Evolutionary conservation across 768 basidiomycete species (phyloP).

Genomic region (Kockovaella imperatae): DNA sequence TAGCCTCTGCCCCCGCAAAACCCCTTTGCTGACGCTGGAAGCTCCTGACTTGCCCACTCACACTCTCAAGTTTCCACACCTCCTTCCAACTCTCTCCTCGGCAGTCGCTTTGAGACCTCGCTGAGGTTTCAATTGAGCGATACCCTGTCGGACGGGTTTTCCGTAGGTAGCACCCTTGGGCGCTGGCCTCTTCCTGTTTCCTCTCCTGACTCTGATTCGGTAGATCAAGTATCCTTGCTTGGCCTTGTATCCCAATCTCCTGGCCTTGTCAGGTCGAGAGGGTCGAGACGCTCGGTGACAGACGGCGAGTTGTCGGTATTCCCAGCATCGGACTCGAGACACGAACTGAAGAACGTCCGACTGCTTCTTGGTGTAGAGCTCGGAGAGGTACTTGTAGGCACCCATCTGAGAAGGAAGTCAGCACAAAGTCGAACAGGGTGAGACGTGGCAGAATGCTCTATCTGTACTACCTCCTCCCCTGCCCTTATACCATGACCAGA

Average conservation of each 20-base stretch:
- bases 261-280: constrained; percentile 97
- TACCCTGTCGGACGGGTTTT: constrained; percentile 95
- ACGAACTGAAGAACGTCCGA: constrained; percentile 82
- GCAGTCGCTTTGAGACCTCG: constrained; percentile 84
- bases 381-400: constrained; percentile 72
- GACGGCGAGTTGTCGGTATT: constrained; percentile 95
- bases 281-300: constrained; percentile 97
- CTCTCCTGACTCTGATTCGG: constrained; percentile 91
- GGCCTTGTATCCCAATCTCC: constrained; percentile 97
- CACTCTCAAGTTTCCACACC: constrained; percentile 93
- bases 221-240: constrained; percentile 99
- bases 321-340: constrained; percentile 97
- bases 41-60: constrained; percentile 20
- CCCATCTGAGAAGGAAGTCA: constrained; percentile 43
- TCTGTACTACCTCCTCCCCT: too few species aligned
- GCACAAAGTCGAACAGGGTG: too few species aligned
- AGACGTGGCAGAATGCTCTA: too few species aligned
- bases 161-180: constrained; percentile 99
- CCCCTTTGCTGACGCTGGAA: neutral
- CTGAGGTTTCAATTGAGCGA: constrained; percentile 98
- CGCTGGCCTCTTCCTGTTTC: constrained; percentile 98
- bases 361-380: constrained; percentile 81
- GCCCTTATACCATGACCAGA: too few species aligned
- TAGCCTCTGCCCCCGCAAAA: neutral
- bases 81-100: constrained; percentile 93